Evolutionary conservation across 1,139 yeast species (phyloP).

Genomic region (Hemisphaericaspora subhashii): DNA sequence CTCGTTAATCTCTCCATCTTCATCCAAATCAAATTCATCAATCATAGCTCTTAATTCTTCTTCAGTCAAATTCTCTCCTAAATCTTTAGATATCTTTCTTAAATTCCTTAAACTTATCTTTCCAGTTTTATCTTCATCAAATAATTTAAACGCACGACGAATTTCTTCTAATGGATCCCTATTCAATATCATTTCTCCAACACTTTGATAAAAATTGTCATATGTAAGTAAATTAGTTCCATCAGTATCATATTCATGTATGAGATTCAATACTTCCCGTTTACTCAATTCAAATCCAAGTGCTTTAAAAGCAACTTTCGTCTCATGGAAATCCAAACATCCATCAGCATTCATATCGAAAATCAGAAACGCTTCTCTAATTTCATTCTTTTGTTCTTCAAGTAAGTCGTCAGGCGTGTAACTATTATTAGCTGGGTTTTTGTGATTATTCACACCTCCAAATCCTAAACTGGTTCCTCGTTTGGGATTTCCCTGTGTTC

Average conservation of each 20-base stretch:
- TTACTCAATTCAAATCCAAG: conserved; percentile 87
- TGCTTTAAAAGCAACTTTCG: conserved; percentile 90
- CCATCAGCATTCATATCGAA: conserved; percentile 96
- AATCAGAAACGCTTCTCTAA: conserved; percentile 87
- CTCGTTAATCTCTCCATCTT: conserved; percentile 92
- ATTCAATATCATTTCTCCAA: conserved; percentile 73
- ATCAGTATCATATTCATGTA: conserved; percentile 79
- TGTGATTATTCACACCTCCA: no score
- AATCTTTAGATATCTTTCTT: conserved; percentile 85
- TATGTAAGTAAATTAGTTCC: conserved; percentile 72
- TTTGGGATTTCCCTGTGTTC: no score
- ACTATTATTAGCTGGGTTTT: no score
- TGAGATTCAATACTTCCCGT: conserved; percentile 75
- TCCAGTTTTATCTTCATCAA: conserved; percentile 89
- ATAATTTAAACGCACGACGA: conserved; percentile 82
- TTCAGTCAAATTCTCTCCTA: conserved; percentile 90
- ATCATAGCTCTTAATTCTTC: conserved; percentile 96
- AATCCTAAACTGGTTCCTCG: no score
- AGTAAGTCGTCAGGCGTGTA: conserved; percentile 73
- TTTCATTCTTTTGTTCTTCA: conserved; percentile 90
- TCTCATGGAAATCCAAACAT: conserved; percentile 84
- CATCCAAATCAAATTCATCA: conserved; percentile 95
- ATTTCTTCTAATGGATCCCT: conserved; percentile 95
- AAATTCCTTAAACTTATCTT: conserved; percentile 79
- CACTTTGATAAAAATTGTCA: conserved; percentile 78